Conservation (phyloP, 2,329 filamentous ascomycete genomes). For the Monosporascus sp. region DNA sequence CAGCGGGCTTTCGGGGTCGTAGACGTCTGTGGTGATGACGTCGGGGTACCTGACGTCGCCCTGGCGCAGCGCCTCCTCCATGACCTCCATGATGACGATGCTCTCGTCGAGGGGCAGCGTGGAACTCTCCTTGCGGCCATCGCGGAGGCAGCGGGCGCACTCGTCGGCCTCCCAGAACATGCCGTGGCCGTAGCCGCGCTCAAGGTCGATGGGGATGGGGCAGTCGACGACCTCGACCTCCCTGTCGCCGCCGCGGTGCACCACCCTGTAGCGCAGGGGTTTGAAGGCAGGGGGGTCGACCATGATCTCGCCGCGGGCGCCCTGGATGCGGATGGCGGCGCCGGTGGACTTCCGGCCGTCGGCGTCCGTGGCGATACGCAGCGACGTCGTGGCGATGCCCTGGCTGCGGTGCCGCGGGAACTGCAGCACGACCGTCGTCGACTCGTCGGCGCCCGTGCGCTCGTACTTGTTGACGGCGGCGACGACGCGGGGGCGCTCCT, state of each 20-base stretch:
- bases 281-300: slow-evolving; percentile 67
- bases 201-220: slow-evolving; percentile 46
- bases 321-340: slow-evolving; percentile 73
- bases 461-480: slow-evolving; percentile 66
- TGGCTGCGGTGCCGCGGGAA: slow-evolving; percentile 67
- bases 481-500: slow-evolving; percentile 63
- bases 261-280: slow-evolving; percentile 59
- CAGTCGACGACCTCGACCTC: slow-evolving; percentile 46
- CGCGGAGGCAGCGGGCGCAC: slow-evolving; percentile 66
- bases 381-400: slow-evolving; percentile 63
- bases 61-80: slow-evolving; percentile 51
- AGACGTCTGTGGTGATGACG: slow-evolving; percentile 51
- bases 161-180: slow-evolving; percentile 91
- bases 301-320: slow-evolving; percentile 75
- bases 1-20: slow-evolving; percentile 54
- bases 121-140: slow-evolving; percentile 71
- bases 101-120: slow-evolving; percentile 70
- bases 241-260: slow-evolving; percentile 45
- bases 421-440: slow-evolving; percentile 69
- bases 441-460: slow-evolving; percentile 67
- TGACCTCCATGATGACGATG: slow-evolving; percentile 74
- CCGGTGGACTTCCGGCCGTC: slow-evolving; percentile 54
- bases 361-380: slow-evolving; percentile 58
- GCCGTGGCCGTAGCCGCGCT: slow-evolving; percentile 59
- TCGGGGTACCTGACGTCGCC: slow-evolving; percentile 50